Percentiles rank a stretch among this genome's conserved stretches.
phyloP scores from a whole-genome alignment of 2,329 filamentous ascomycete species.

The Penicillium verrucosum region DNA sequence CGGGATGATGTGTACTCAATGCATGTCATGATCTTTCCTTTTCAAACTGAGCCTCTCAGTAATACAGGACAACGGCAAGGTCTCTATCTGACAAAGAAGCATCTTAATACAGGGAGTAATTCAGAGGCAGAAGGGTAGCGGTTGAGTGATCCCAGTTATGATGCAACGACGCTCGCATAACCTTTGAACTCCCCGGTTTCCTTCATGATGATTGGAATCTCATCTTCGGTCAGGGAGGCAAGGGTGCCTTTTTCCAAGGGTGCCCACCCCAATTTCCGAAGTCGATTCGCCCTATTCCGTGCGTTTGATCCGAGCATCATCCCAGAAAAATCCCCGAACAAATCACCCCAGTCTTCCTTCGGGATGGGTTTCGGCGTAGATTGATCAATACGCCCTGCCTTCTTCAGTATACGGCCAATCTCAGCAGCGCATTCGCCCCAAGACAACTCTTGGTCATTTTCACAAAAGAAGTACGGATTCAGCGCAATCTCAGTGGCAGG shows the following conservation, averaged over 20 bases:
- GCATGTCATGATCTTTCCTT: not conserved
- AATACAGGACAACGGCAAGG: not conserved
- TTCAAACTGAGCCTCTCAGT: not conserved
- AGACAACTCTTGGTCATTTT: conserved; percentile 21
- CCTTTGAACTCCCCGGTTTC: conserved; percentile 4
- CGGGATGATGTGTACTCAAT: not conserved
- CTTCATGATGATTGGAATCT: conserved; percentile 4
- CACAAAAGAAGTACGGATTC: conserved; percentile 53
- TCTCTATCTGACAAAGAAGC: not conserved
- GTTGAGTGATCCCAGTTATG: not conserved
- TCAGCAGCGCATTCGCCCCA: conserved; percentile 5
- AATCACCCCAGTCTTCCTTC: not conserved
- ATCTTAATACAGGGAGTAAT: not conserved
- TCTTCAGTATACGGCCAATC: not conserved
- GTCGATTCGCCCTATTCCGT: not conserved
- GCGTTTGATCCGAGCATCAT: conserved; percentile 7
- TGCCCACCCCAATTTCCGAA: conserved; percentile 8
- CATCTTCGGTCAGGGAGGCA: conserved; percentile 2
- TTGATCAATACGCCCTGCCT: not conserved
- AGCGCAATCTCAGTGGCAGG: conserved; percentile 31
- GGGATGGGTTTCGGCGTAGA: not conserved
- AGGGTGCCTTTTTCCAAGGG: conserved; percentile 6
- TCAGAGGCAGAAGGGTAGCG: not conserved
- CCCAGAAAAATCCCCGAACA: not conserved
- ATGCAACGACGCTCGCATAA: conserved; percentile 1